These are phyloP conservation scores for Globisporangium middletonii DNA, from an alignment of 352 stramenopile genomes.

Conservation along the genomic window DNA sequence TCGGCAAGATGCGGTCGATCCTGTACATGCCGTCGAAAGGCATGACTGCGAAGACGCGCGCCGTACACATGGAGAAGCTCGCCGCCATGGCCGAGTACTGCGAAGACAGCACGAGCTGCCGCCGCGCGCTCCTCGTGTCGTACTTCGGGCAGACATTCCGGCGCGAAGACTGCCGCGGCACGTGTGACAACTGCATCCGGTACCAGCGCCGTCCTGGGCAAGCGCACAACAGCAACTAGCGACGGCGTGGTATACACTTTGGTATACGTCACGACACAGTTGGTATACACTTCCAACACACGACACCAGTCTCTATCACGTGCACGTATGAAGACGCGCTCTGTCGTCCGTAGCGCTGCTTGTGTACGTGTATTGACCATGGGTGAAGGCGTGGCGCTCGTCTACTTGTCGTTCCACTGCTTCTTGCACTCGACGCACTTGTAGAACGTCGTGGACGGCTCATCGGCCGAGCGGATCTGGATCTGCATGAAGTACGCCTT, in stretches of 20 bases:
- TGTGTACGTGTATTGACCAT: neutral
- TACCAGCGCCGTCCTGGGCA: constrained; percentile 3
- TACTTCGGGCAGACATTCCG: constrained; percentile 80
- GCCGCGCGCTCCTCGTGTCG: constrained; percentile 63
- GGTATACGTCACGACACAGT: too few relatives aligned
- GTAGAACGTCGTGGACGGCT: constrained; percentile 99
- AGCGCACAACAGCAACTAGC: constrained; percentile 7
- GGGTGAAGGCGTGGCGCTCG: too few relatives aligned
- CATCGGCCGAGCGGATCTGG: constrained; percentile 98
- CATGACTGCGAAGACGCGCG: constrained; percentile 65
- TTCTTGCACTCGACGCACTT: constrained; percentile 98
- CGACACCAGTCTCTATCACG: too few relatives aligned
- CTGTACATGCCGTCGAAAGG: constrained; percentile 74
- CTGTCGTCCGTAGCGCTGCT: neutral
- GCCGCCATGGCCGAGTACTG: constrained; percentile 75
- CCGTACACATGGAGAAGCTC: constrained; percentile 75
- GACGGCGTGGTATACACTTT: neutral
- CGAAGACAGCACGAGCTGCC: constrained; percentile 66
- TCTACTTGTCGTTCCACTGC: constrained; percentile 92
- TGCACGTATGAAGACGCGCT: neutral
- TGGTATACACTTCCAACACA: too few relatives aligned
- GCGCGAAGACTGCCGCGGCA: constrained; percentile 51
- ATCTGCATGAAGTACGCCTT: constrained; percentile 99
- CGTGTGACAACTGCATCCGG: constrained; percentile 14
- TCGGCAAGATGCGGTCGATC: constrained; percentile 79